Evolutionary conservation across 2,329 filamentous ascomycete genomes (phyloP), one percentile per base, ranked within the genome.

Genomic region (Botrytis aclada): DNA sequence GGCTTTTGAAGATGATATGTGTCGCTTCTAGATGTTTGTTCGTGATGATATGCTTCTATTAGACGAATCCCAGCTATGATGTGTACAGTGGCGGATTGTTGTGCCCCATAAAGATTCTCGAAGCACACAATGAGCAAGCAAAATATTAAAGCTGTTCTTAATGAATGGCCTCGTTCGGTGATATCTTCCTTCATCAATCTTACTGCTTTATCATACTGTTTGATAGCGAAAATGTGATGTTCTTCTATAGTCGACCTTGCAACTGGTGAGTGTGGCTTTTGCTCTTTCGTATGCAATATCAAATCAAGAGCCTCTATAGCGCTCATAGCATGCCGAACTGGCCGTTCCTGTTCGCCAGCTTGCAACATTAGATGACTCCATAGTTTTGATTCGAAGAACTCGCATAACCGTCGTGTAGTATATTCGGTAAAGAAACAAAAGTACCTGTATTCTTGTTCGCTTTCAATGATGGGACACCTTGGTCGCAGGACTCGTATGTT

Each of bases 291-390:
- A 29, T 47, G 29, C 25, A 70, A 51, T 37, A 62, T 63, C 25
- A 70, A 25, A 47, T 63, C 69, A 25, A 71, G 32, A 25, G 69
- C 58, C 25, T 41, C 69, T 29, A 70, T 70, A 18, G 69, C 69
- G n/a, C 39, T 47, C 43, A 51, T 32, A n/a, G 69, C 58, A 32
- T 64, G 60, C 16, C 69, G 34, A 14, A 71, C 65, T 25, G 60
- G 12, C 20, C 22, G 10, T 41, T 71, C 60, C 29, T 32, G 16
- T n/a, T 65, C 69, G 7, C 41, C 69, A 22, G 60, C 41, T 41
- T 64, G 69, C 29, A 54, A 25, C n/a, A 64, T 54, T 5, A 64
- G 29, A 37, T 54, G 32, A 9, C 25, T 51, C 69, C 45, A 71
- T 32, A 65, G 29, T 39, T 65, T 71, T 0, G n/a, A 65, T 41